Evolutionary conservation across 441 rosid genomes (phyloP).

Genomic region (Erodium moschatum): DNA sequence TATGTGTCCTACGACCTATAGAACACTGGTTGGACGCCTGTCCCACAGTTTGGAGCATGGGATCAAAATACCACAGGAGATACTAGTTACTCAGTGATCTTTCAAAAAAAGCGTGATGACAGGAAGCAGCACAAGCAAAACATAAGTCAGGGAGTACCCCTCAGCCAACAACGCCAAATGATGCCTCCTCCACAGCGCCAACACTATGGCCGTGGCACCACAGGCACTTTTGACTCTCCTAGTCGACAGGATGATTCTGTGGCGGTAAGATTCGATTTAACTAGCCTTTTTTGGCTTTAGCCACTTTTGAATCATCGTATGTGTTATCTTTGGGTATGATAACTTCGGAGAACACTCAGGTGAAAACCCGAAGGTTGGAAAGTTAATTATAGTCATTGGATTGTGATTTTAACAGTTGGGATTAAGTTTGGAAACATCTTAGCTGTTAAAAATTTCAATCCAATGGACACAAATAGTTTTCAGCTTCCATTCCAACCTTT

Average conservation of each 20-base stretch:
- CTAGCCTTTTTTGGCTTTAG: too few species aligned
- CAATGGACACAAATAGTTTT: too few species aligned
- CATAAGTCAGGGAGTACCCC: background rate
- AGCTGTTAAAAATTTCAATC: too few species aligned
- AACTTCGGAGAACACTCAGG: too few species aligned
- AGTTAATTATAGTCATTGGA: too few species aligned
- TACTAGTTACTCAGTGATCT: constrained; percentile 60
- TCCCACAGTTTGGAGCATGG: constrained; percentile 84
- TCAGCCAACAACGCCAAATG: background rate
- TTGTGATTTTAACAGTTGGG: too few species aligned
- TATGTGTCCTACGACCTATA: constrained; percentile 17
- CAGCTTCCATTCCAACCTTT: too few species aligned
- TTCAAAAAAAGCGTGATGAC: constrained; percentile 51
- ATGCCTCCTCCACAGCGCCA: background rate
- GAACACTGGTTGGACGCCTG: constrained; percentile 38
- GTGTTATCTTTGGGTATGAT: too few species aligned
- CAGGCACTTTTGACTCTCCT: constrained; percentile 3
- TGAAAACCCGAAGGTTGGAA: too few species aligned
- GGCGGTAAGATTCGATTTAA: constrained; percentile 28
- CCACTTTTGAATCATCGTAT: too few species aligned
- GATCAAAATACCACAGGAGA: constrained; percentile 40
- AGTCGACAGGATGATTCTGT: constrained; percentile 40
- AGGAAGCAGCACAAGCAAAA: constrained; percentile 47
- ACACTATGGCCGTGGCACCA: background rate
- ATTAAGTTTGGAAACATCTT: too few species aligned